Evolutionary conservation across 2,329 filamentous ascomycete species (phyloP).

Genomic region (Claviceps paspali): DNA sequence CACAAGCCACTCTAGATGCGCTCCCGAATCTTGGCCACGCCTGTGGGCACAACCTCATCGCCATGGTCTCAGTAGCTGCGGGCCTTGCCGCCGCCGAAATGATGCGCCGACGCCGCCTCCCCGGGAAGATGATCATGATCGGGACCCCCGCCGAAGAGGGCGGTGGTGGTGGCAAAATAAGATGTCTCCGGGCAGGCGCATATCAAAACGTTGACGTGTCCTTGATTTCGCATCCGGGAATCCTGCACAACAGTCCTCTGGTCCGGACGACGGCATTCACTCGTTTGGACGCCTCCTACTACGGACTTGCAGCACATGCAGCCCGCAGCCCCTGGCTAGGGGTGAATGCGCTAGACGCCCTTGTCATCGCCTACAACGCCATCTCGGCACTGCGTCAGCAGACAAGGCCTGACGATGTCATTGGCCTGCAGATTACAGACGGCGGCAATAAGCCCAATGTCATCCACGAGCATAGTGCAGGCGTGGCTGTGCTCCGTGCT

Average conservation of each 20-base stretch:
- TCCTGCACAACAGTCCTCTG: slow-evolving; percentile 26
- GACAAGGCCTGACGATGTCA: slow-evolving; percentile 32
- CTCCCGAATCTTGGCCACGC: slow-evolving; percentile 30
- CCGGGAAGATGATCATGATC: slow-evolving; percentile 29
- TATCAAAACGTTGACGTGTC: slow-evolving; percentile 12
- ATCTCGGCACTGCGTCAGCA: slow-evolving; percentile 40
- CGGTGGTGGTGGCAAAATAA: slow-evolving; percentile 32
- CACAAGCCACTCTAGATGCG: slow-evolving; percentile 21
- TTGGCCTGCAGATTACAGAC: slow-evolving; percentile 35
- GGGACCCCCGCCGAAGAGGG: slow-evolving; percentile 33
- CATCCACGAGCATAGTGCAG: slow-evolving; percentile 34
- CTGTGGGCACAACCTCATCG: slow-evolving; percentile 37
- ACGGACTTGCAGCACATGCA: slow-evolving; percentile 39
- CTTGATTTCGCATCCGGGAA: slow-evolving; percentile 15
- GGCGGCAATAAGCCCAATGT: slow-evolving; percentile 38
- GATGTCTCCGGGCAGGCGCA: slow-evolving; percentile 25
- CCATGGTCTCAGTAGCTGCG: slow-evolving; percentile 24
- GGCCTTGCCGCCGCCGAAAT: slow-evolving; percentile 30
- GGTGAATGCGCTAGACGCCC: slow-evolving; percentile 41
- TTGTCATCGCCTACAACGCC: slow-evolving; percentile 31
- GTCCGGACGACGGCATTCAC: slow-evolving; percentile 36
- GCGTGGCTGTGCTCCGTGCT: slow-evolving; percentile 29
- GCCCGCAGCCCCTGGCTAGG: slow-evolving; percentile 40
- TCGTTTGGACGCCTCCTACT: slow-evolving; percentile 33
- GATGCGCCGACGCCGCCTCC: slow-evolving; percentile 24